Percentiles rank a stretch among this genome's conserved stretches.
phyloP scores from a whole-genome alignment of 2,329 filamentous ascomycete species.

The Ilyonectria robusta region DNA sequence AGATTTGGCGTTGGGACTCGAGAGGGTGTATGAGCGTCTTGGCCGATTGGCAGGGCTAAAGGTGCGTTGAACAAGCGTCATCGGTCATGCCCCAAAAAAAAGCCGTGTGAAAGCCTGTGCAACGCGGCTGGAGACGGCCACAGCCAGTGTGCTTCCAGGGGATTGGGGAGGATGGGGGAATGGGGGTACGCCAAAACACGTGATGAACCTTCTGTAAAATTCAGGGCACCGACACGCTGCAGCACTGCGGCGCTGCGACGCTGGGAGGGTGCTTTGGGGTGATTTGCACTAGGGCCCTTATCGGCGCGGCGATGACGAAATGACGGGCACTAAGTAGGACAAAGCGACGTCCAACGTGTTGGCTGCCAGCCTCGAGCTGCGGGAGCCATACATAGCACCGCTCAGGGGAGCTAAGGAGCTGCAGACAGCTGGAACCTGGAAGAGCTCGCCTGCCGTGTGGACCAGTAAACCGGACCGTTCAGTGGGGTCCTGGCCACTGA shows the following conservation, averaged over 20 bases:
- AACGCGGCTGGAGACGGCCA: conserved; percentile 34
- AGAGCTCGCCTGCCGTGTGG: neutral
- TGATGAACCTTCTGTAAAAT: conserved; percentile 27
- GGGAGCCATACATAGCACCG: neutral
- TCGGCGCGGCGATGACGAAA: neutral
- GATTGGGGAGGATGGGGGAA: conserved; percentile 12
- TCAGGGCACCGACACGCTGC: neutral
- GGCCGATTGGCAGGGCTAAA: conserved; percentile 11
- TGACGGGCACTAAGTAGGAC: conserved; percentile 14
- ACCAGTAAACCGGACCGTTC: neutral
- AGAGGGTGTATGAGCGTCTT: conserved; percentile 6
- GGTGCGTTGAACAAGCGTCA: neutral
- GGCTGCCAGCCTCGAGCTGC: neutral
- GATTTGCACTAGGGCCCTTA: neutral
- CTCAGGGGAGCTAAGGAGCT: neutral
- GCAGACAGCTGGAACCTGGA: conserved; percentile 5
- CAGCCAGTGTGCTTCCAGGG: conserved; percentile 6
- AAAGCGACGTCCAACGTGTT: conserved; percentile 8
- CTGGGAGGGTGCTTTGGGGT: neutral
- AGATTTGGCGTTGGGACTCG: neutral
- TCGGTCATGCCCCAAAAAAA: conserved; percentile 1
- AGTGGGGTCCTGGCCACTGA: neutral
- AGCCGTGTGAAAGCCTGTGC: neutral
- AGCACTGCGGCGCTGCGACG: neutral
- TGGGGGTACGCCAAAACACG: conserved; percentile 41